A percentile compares a stretch with the other conserved stretches of the same genome.
Conservation (phyloP, 2,329 filamentous ascomycete genomes). For the Aspergillus chevalieri region DNA sequence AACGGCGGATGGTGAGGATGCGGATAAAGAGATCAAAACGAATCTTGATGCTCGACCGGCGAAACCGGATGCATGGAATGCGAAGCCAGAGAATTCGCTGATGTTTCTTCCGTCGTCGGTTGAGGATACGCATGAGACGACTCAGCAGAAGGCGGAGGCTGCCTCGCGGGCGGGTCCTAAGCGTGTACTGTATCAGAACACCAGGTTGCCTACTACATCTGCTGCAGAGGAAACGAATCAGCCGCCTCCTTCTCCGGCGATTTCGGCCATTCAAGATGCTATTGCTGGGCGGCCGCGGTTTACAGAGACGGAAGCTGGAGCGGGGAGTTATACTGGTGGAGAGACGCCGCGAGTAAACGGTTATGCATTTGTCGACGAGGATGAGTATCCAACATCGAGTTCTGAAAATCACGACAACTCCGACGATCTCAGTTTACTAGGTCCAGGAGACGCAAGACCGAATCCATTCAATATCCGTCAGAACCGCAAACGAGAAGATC, state of each 20-base stretch:
- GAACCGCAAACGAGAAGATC: slow-evolving; percentile 66
- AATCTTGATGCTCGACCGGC: slow-evolving; percentile 66
- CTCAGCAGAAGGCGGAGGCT: slow-evolving; percentile 62
- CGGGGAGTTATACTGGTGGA: slow-evolving; percentile 47
- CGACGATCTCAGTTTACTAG: slow-evolving; percentile 33
- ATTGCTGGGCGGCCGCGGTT: slow-evolving; percentile 66
- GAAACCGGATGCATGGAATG: slow-evolving; percentile 68
- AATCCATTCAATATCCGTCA: slow-evolving; percentile 78
- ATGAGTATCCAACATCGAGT: slow-evolving; percentile 30
- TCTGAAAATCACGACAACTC: slow-evolving; percentile 2
- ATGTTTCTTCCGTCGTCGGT: slow-evolving; percentile 64
- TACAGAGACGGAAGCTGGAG: slow-evolving; percentile 54
- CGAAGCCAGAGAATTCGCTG: slow-evolving; percentile 68
- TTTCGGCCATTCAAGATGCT: slow-evolving; percentile 77
- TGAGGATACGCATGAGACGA: slow-evolving; percentile 52
- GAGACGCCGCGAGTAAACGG: slow-evolving; percentile 90
- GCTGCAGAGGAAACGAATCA: slow-evolving; percentile 22
- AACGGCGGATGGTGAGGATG: slow-evolving; percentile 20
- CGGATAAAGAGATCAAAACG: slow-evolving; percentile 55
- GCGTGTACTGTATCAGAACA: slow-evolving; percentile 74
- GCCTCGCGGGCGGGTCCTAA: slow-evolving; percentile 70
- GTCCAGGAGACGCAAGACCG: slow-evolving; percentile 46
- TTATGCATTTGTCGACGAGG: slow-evolving; percentile 89
- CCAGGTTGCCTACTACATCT: slow-evolving; percentile 56
- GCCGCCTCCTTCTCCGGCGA: slow-evolving; percentile 68